Evolutionary conservation across 2,329 filamentous ascomycete species (phyloP).

Genomic region (Cercospora sesami): DNA sequence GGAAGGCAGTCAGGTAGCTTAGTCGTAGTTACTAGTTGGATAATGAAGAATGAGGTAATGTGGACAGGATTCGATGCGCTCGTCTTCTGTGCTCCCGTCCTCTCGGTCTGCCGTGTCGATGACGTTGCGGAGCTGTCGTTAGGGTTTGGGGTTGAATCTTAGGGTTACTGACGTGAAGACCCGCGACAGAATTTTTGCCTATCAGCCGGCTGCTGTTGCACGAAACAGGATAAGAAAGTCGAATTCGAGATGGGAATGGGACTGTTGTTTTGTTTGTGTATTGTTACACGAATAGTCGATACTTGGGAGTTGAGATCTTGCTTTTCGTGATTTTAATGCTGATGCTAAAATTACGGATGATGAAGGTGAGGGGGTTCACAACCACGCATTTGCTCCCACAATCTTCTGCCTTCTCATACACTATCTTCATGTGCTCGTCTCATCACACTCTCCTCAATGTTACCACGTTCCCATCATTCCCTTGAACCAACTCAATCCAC

Average conservation of each 20-base stretch:
- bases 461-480: neutral
- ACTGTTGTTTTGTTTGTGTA: neutral
- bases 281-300: neutral
- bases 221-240: no score
- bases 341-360: no score
- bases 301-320: neutral
- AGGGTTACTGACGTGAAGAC: neutral
- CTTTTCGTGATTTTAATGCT: neutral
- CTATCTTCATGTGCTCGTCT: neutral
- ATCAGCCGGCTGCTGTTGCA: neutral
- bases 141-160: neutral
- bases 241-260: neutral
- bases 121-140: neutral
- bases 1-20: neutral
- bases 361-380: no score
- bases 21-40: neutral
- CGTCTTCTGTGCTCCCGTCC: no score
- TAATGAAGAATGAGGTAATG: neutral
- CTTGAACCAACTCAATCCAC: constrained; percentile 19
- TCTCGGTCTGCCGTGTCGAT: no score
- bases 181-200: neutral
- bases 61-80: neutral
- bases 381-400: neutral
- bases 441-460: neutral
- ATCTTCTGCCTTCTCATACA: neutral